Evolutionary conservation across 805 yeast genomes (phyloP), one percentile per base, ranked within the genome.

Genomic region (Candida gorgasii): DNA sequence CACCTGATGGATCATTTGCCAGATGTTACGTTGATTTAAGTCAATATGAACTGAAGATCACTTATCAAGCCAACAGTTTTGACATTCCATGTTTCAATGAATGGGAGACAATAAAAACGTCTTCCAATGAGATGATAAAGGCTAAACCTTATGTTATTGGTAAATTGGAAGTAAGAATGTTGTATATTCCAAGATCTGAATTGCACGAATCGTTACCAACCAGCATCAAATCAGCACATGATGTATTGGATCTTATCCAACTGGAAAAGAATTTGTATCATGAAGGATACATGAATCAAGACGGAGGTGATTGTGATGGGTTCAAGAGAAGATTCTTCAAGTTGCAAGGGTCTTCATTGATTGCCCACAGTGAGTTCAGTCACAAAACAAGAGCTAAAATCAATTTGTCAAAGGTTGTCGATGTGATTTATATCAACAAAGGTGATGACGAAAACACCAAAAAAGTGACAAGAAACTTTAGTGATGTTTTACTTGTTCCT

Each of bases 1-100:
- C 97, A 1, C 72, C 73, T 24, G 95, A 89, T 60, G 98, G 98
- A 1, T 87, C 96, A 27, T 89, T 87, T 72, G 96, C 89, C 7
- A 75, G 92, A 54, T 78, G 86, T 41, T 81, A 84, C 51, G 69
- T 90, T 41, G 76, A 76, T 35, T 83, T 85, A 53, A 73, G 75
- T 17, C 78, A 77, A 43, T 76, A 76, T 52, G 82, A 82, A 53
- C 62, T 72, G 15, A 73, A 72, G 22, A 69, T 86, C 35, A 76
- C 74, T 13, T 84, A 87, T 13, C 59, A 65, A 36, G 68, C 80
- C 0, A 65, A 68, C 43, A 70, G 68, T 36, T 79, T 79, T 57
- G 69, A 73, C 33, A 55, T 88, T 33, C 78, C 84, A 8, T 76
- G 89, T 50, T 80, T 78, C 59, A 89, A 89, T 56, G 96, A 89